Percentiles rank a stretch among this genome's conserved stretches.
Evolutionary conservation across 306 rosid genomes (phyloP).

Genomic region (Betula pendula): DNA sequence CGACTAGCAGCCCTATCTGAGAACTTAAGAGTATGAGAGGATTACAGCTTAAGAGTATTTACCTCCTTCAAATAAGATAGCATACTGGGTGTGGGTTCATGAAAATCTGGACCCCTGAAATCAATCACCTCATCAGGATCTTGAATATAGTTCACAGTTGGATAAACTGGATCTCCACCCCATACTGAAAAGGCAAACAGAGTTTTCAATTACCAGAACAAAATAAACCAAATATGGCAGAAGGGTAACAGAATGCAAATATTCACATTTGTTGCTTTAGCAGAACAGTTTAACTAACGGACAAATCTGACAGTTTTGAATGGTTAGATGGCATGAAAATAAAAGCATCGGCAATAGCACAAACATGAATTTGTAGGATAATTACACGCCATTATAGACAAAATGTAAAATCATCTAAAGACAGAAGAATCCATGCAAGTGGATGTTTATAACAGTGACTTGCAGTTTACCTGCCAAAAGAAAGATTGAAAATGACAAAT

Average conservation of each 20-base stretch:
- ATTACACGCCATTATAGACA: background rate
- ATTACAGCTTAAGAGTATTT: constrained; percentile 13
- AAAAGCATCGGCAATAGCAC: background rate
- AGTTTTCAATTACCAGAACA: constrained; percentile 16
- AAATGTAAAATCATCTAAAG: background rate
- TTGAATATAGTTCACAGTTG: constrained; percentile 93
- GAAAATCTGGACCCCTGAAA: constrained; percentile 89
- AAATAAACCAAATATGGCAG: background rate
- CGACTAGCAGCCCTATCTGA: background rate
- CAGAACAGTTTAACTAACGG: background rate
- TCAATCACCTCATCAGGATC: constrained; percentile 85
- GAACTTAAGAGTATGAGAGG: constrained; percentile 3
- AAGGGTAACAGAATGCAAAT: background rate
- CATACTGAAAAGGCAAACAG: constrained; percentile 69
- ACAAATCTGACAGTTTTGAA: background rate
- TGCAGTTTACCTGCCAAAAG: background rate
- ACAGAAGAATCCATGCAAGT: constrained; percentile 5
- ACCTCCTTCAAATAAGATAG: constrained; percentile 80
- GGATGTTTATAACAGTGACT: constrained; percentile 2
- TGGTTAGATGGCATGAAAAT: background rate
- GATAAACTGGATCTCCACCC: constrained; percentile 99
- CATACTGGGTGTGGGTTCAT: constrained; percentile 93
- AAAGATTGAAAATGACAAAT: background rate
- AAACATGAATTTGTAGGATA: background rate
- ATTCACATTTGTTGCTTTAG: background rate